Evolutionary conservation across 306 rosid genomes (phyloP), one percentile per base, ranked within the genome.

Genomic region (Elaeagnus macrophylla): DNA sequence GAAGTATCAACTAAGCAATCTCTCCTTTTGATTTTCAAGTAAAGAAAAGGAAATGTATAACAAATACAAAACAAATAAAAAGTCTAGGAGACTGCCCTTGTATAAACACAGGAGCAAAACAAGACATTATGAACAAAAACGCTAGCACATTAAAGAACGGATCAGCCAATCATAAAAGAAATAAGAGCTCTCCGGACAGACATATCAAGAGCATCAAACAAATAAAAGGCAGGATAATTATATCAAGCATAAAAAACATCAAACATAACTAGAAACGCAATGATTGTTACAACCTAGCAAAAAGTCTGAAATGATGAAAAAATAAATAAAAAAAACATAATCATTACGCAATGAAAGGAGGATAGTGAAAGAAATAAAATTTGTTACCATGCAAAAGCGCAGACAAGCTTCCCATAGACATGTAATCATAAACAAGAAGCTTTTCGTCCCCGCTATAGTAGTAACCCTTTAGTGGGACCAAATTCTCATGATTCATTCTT

Each of bases 371-470:
- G 51, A 37, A 37, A 49, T 61, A 15, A 42, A 70, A 61, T 60
- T 43, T 41, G 77, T 67, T 44, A 90, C 97, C 95, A 60, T 90
- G 97, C 60, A 90, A 69, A 40, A 90, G 81, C 10, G 97, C 94
- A 69, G 95, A 90, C 67, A 90, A 77, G 79, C 95, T 90, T 79
- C 97, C 97, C 83, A 81, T 70, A 10, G 95, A 86, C 90, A 83
- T 65, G 78, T 75, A 90, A 68, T 86, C 94, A 72, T 81, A 74
- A 32, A 82, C 89, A 65, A 90, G 62, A 64, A 90, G 94, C 71
- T 78, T 90, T 59, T 90, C 97, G 51, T 90, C 94, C 32, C 67
- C 79, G 75, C 72, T 79, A 25, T 54, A 83, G 65, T 68, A 86
- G 61, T 83, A 86, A 52, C 67, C 95, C 69, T 79, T 78, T 9